phyloP scores from a whole-genome alignment of 306 rosid genomes.

The Neltuma alba region DNA sequence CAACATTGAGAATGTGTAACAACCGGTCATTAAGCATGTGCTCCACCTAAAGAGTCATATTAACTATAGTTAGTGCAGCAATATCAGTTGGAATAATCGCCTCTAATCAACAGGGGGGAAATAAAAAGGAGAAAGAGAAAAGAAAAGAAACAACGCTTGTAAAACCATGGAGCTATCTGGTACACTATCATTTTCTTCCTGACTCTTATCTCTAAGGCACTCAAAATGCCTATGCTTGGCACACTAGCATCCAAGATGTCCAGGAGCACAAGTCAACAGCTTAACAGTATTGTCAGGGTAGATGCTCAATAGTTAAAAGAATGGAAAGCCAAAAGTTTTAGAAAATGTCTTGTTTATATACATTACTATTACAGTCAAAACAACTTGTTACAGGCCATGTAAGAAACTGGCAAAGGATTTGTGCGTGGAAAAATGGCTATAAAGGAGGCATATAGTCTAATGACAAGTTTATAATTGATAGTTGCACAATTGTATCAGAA shows the following conservation, averaged over 20 bases:
- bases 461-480: conserved; percentile 14
- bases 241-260: not conserved
- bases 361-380: conserved; percentile 19
- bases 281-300: not conserved
- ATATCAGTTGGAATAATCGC: conserved; percentile 29
- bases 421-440: not conserved
- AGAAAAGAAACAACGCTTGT: not conserved
- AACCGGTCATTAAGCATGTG: conserved; percentile 66
- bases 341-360: conserved; percentile 18
- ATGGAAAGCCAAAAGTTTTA: conserved; percentile 30
- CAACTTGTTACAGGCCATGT: conserved; percentile 10
- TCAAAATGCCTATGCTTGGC: not conserved
- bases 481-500: not conserved
- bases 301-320: conserved; percentile 7
- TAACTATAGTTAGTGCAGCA: conserved; percentile 34
- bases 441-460: conserved; percentile 1
- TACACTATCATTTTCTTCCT: not conserved
- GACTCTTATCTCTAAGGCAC: not conserved
- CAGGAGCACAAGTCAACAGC: not conserved
- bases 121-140: not conserved
- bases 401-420: not conserved
- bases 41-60: conserved; percentile 62
- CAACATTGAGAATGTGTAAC: conserved; percentile 58
- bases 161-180: not conserved
- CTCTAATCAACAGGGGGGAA: not conserved